Evolutionary conservation across 176 grass and related monocot genomes (phyloP).

Genomic region (Aegilops longissima): DNA sequence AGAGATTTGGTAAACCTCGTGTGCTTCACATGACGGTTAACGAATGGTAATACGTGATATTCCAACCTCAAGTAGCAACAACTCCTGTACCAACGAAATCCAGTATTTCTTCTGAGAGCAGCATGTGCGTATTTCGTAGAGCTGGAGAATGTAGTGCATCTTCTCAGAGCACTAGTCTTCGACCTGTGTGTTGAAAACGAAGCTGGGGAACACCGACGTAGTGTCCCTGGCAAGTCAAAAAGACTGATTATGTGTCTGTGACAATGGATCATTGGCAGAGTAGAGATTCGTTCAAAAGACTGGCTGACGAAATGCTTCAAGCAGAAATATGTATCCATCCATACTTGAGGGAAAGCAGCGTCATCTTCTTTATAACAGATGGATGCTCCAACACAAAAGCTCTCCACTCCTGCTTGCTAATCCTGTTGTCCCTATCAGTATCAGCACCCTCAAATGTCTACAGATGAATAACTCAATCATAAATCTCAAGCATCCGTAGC

Average conservation of each 20-base stretch:
- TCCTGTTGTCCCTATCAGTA: slow-evolving; percentile 50
- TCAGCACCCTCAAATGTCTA: slow-evolving; percentile 69
- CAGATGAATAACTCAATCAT: slow-evolving; percentile 13
- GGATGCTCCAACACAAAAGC: slow-evolving; percentile 51
- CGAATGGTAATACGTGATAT: background rate
- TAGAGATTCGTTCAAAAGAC: background rate
- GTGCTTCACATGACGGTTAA: no score
- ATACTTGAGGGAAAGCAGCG: slow-evolving; percentile 64
- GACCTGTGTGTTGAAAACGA: slow-evolving; percentile 63
- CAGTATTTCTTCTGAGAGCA: background rate
- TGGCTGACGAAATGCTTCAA: background rate
- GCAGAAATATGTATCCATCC: background rate
- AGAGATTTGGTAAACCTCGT: no score
- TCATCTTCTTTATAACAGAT: slow-evolving; percentile 74
- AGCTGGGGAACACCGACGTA: slow-evolving; percentile 59
- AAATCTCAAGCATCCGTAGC: background rate
- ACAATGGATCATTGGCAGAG: background rate
- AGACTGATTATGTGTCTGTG: background rate
- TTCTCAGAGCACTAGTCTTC: slow-evolving; percentile 36
- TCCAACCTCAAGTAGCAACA: background rate
- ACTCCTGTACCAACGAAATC: background rate
- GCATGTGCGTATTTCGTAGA: background rate
- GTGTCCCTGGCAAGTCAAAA: slow-evolving; percentile 36
- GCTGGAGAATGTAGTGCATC: background rate
- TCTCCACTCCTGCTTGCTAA: slow-evolving; percentile 65